Conservation (phyloP, 1,284 basidiomycete genomes). For the Ganoderma sp. region DNA sequence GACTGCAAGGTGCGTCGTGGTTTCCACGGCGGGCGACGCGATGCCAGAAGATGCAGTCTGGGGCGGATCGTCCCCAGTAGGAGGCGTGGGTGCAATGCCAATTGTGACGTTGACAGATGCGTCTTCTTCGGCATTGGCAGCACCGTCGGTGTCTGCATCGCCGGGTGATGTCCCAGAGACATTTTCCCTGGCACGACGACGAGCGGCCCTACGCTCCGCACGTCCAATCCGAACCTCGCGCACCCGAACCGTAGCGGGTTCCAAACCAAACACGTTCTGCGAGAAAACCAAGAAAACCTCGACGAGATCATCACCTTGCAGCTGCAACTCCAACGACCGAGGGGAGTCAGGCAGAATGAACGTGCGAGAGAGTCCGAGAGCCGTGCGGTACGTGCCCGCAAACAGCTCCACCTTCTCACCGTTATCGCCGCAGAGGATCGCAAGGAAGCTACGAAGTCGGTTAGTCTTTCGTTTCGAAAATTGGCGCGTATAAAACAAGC, state of each 20-base stretch:
- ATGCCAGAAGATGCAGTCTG: conserved; percentile 20
- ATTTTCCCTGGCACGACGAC: conserved; percentile 72
- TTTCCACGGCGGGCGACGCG: conserved; percentile 28
- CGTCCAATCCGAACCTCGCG: conserved; percentile 87
- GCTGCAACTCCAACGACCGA: conserved; percentile 80
- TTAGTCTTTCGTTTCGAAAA: conserved; percentile 15
- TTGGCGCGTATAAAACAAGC: conserved; percentile 24
- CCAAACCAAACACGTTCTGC: conserved; percentile 87
- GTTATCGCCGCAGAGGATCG: conserved; percentile 88
- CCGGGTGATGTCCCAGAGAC: conserved; percentile 54
- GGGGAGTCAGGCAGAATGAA: conserved; percentile 90
- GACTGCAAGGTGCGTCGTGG: conserved; percentile 30
- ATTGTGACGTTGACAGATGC: conserved; percentile 68
- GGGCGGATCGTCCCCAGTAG: conserved; percentile 23
- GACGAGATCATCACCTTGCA: conserved; percentile 90
- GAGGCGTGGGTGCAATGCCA: conserved; percentile 58
- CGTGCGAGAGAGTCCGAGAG: conserved; percentile 79
- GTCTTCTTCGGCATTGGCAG: conserved; percentile 58
- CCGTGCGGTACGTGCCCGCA: conserved; percentile 83
- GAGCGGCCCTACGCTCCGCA: conserved; percentile 81
- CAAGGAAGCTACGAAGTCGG: conserved; percentile 68
- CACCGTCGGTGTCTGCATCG: conserved; percentile 44
- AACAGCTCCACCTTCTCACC: conserved; percentile 92
- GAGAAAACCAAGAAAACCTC: conserved; percentile 88
- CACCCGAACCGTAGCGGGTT: conserved; percentile 89